Evolutionary conservation across 2,329 filamentous ascomycete species (phyloP).

Genomic region (Penicillium sp.): DNA sequence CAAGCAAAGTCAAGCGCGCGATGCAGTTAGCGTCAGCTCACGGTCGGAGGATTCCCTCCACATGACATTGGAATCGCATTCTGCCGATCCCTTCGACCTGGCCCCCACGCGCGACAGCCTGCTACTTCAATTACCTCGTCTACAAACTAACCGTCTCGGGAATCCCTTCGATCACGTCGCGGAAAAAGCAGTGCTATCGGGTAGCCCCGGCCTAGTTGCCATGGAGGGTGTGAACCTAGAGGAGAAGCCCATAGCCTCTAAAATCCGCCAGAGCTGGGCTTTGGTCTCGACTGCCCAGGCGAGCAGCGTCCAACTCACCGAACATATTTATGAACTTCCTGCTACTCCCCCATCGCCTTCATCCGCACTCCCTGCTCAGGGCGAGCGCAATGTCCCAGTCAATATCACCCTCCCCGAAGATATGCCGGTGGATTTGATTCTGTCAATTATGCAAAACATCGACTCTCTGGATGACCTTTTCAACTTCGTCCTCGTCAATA

Average conservation of each 20-base stretch:
- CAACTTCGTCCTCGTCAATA: slow-evolving; percentile 46
- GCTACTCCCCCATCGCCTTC: slow-evolving; percentile 20
- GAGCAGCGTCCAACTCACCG: slow-evolving; percentile 16
- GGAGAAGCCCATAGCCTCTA: slow-evolving; percentile 2
- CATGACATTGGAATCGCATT: not conserved
- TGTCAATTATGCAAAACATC: slow-evolving; percentile 45
- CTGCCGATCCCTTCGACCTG: not conserved
- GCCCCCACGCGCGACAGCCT: slow-evolving; percentile 11
- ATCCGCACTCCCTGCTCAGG: slow-evolving; percentile 1
- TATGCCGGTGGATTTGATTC: slow-evolving; percentile 44
- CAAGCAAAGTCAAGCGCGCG: slow-evolving; percentile 1
- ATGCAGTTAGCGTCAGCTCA: not conserved
- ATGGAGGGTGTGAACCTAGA: not conserved
- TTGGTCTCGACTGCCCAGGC: slow-evolving; percentile 17
- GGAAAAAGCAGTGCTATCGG: not conserved
- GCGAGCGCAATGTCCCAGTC: slow-evolving; percentile 8
- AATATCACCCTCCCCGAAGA: slow-evolving; percentile 32
- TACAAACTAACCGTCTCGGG: slow-evolving; percentile 13
- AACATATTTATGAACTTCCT: slow-evolving; percentile 30
- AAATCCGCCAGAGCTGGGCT: slow-evolving; percentile 10
- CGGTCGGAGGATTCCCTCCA: slow-evolving; percentile 2
- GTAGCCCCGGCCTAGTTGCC: slow-evolving; percentile 1
- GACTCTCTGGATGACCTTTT: slow-evolving; percentile 48
- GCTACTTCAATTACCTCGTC: slow-evolving; percentile 17
- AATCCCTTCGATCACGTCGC: slow-evolving; percentile 7